Percentiles rank a stretch among this genome's conserved stretches.
These are phyloP conservation scores for Psilocybe cubensis DNA, from an alignment of 768 basidiomycete species.

Conservation along the genomic window DNA sequence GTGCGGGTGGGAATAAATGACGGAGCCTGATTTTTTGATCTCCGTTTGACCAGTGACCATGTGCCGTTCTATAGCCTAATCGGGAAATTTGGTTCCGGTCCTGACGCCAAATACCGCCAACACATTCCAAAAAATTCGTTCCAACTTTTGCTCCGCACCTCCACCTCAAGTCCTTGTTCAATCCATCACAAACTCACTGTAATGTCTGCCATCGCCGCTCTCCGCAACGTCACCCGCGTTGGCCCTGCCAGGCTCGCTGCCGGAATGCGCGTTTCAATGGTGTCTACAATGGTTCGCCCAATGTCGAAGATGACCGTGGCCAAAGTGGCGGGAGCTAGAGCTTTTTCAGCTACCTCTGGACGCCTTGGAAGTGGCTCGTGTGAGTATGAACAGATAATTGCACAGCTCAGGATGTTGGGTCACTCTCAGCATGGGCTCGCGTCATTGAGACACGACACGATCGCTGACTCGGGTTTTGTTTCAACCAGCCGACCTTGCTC, in stretches of 20 bases:
- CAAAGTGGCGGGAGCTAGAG: constrained; percentile 31
- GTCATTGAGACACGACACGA: not conserved
- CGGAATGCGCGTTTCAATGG: constrained; percentile 32
- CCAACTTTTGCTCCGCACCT: not conserved
- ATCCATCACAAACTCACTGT: not conserved
- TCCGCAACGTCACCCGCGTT: constrained; percentile 57
- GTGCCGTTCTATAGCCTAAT: not conserved
- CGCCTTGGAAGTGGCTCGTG: constrained; percentile 49
- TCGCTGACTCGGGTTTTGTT: constrained; percentile 5
- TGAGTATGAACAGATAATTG: constrained; percentile 29
- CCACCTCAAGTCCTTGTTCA: not conserved
- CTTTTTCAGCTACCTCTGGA: constrained; percentile 50
- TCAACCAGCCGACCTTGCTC: constrained; percentile 66
- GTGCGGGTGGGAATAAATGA: not conserved
- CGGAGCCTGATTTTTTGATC: not conserved
- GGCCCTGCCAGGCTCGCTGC: constrained; percentile 38
- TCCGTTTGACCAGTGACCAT: not conserved
- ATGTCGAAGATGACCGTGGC: constrained; percentile 16
- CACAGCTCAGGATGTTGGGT: not conserved
- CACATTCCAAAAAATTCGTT: constrained; percentile 10
- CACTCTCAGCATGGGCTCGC: not conserved
- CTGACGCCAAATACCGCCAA: constrained; percentile 7
- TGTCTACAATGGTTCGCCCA: constrained; percentile 22
- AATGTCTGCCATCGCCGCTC: constrained; percentile 68
- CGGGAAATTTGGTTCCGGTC: not conserved